Base-by-base conservation (phyloP, 495 filamentous ascomycete genomes). In the Pseudotulostoma volvatum region DNA sequence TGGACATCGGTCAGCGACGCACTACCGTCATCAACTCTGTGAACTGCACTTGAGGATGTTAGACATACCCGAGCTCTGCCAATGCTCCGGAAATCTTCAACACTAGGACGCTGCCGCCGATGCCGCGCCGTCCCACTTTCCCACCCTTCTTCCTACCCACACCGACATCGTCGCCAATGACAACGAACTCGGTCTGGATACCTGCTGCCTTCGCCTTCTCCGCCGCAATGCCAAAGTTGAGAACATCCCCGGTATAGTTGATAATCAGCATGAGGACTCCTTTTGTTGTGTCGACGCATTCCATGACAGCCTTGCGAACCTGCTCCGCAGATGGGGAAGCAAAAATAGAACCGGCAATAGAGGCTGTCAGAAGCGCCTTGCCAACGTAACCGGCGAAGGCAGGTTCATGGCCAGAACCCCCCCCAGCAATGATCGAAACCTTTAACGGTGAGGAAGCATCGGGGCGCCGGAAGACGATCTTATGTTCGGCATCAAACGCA, bases 121-220 rank as follows among this genome's bases (percentile, higher is more conserved):
- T 84, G 31, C 90, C 90, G 50, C 90, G 69, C 39, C 90, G 67
- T 9, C 90, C 90, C 5, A 96, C 90, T 56, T 93, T 95, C 2
- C 90, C 88, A 4, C 79, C 74, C 58, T 77, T 78, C 34, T 61
- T 63, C 41, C 86, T 66, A 1, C 90, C 90, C 20, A 97, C 90
- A 14, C 88, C 85, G 0, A 87, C 90, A 56, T 97, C 90, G 48
- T 97, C 90, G n/a, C 76, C 84, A 21, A 96, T 86, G 7, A 93
- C 78, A 16, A 94, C 77, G 78, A 95, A 93, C 53, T 95, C 86
- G 0, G 85, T 81, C 18, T 76, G 60, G 34, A 85, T 58, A 0
- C 84, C 90, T 0, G 74, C 68, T 0, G 86, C 86, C 42, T 79
- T 77, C 8, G 84, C 86, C 63, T 94, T 95, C 59, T 95, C 90